phyloP scores from a whole-genome alignment of 2,329 filamentous ascomycete species.

The Colletotrichum shisoi region DNA sequence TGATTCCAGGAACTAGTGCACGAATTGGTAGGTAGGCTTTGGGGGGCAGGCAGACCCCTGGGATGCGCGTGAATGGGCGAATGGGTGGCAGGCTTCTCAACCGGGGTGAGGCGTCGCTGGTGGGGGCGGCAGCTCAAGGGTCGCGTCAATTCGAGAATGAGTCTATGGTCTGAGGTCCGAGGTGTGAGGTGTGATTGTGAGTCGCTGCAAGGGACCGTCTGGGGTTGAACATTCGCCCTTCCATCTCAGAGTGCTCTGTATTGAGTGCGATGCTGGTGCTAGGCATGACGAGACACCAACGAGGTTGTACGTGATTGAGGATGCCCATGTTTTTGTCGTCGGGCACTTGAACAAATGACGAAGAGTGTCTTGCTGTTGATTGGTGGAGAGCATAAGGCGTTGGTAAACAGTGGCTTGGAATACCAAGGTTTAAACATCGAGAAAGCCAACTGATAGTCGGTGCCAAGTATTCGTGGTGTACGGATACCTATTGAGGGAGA shows the following conservation, averaged over 20 bases:
- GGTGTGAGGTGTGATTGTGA: slow-evolving; percentile 8
- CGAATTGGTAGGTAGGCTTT: background rate
- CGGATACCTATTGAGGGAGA: too few relatives aligned
- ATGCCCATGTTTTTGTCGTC: background rate
- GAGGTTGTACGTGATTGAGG: slow-evolving; percentile 1
- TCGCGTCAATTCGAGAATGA: slow-evolving; percentile 3
- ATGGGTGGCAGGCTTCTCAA: slow-evolving; percentile 21
- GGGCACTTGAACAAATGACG: too few relatives aligned
- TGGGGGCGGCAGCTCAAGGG: background rate
- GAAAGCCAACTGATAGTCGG: background rate
- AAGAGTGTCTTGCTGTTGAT: background rate
- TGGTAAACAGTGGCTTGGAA: background rate
- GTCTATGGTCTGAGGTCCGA: background rate
- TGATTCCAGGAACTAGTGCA: slow-evolving; percentile 3
- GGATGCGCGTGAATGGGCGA: slow-evolving; percentile 26
- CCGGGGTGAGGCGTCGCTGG: slow-evolving; percentile 7
- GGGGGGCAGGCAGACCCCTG: slow-evolving; percentile 18
- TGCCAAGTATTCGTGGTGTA: background rate
- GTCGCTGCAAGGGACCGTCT: slow-evolving; percentile 36
- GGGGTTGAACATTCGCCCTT: slow-evolving; percentile 23
- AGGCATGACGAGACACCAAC: background rate
- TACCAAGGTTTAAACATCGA: background rate
- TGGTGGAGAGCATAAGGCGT: background rate
- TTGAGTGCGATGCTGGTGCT: background rate
- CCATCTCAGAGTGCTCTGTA: slow-evolving; percentile 1